phyloP scores from a whole-genome alignment of 306 rosid species.

The Glycine tomentella region DNA sequence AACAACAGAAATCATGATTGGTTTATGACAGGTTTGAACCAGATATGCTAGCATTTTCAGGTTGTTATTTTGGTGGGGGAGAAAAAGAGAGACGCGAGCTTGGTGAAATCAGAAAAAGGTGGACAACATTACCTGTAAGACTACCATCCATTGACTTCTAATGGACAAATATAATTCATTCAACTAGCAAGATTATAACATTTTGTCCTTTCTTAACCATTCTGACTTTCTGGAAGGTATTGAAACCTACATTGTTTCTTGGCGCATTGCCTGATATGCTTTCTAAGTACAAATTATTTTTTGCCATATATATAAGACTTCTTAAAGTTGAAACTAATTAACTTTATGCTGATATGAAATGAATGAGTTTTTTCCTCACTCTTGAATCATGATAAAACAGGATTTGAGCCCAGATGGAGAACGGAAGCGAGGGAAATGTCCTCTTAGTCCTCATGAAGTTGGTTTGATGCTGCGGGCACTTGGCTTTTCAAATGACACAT shows the following conservation, averaged over 20 bases:
- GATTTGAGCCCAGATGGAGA: slow-evolving; percentile 88
- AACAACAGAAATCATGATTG: slow-evolving; percentile 43
- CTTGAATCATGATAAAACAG: slow-evolving; percentile 48
- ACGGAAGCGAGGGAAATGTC: slow-evolving; percentile 96
- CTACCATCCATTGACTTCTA: slow-evolving; percentile 43
- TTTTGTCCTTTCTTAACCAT: slow-evolving; percentile 23
- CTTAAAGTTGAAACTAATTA: slow-evolving; percentile 8
- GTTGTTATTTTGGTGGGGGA: slow-evolving; percentile 99
- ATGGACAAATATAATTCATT: no score
- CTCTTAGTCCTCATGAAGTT: slow-evolving; percentile 94
- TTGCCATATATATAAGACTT: slow-evolving; percentile 7
- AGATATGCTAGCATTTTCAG: slow-evolving; percentile 99
- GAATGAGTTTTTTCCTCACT: slow-evolving; percentile 24
- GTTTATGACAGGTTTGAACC: slow-evolving; percentile 88
- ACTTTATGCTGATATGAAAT: slow-evolving; percentile 40
- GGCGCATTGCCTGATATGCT: slow-evolving; percentile 23
- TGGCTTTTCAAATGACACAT: slow-evolving; percentile 91
- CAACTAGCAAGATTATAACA: slow-evolving; percentile 15
- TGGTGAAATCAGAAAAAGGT: slow-evolving; percentile 94
- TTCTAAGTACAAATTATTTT: slow-evolving; percentile 8
- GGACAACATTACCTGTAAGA: slow-evolving; percentile 98
- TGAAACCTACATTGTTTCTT: slow-evolving; percentile 30
- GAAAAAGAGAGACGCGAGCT: slow-evolving; percentile 90
- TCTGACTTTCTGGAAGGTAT: slow-evolving; percentile 33
- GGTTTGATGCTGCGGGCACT: slow-evolving; percentile 94